These are phyloP conservation scores for Byssothecium circinans DNA, from an alignment of 2,329 filamentous ascomycete species.

Conservation along the genomic window DNA sequence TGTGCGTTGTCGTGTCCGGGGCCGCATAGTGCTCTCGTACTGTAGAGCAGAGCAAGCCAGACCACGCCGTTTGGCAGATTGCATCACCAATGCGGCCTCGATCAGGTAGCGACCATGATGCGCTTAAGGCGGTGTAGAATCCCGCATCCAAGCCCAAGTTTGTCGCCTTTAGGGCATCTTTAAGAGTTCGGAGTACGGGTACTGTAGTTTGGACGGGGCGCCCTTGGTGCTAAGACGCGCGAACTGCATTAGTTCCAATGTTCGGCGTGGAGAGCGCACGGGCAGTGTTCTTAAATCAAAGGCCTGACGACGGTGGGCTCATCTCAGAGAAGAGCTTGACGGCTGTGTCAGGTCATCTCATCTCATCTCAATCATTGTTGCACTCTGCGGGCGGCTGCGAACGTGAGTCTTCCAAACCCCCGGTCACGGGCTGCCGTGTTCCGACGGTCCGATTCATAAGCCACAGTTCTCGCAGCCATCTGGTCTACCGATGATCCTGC, in stretches of 20 bases:
- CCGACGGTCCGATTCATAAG: conserved; percentile 24
- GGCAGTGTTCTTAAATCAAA: conserved; percentile 34
- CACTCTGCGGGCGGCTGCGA: conserved; percentile 31
- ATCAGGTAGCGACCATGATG: conserved; percentile 32
- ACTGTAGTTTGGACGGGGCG: conserved; percentile 27
- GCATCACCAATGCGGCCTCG: conserved; percentile 25
- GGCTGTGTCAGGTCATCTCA: too few relatives aligned
- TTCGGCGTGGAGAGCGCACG: conserved; percentile 38
- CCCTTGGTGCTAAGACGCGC: conserved; percentile 34
- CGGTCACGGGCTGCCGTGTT: conserved; percentile 28
- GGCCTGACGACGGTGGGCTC: conserved; percentile 17
- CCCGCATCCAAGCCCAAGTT: conserved; percentile 31
- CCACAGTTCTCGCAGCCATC: background rate
- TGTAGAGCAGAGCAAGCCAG: conserved; percentile 1
- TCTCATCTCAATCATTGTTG: background rate
- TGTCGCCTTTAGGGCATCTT: conserved; percentile 25
- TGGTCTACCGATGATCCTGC: background rate
- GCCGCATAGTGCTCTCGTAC: conserved; percentile 29
- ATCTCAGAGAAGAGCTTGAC: too few relatives aligned
- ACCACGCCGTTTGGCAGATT: conserved; percentile 20
- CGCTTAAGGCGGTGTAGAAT: conserved; percentile 36
- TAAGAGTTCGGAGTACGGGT: conserved; percentile 15
- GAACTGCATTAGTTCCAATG: conserved; percentile 43
- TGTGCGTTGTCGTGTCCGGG: conserved; percentile 32
- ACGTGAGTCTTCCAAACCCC: conserved; percentile 32